Conservation (phyloP, 257 asterid genomes). For the Rhazya stricta region DNA sequence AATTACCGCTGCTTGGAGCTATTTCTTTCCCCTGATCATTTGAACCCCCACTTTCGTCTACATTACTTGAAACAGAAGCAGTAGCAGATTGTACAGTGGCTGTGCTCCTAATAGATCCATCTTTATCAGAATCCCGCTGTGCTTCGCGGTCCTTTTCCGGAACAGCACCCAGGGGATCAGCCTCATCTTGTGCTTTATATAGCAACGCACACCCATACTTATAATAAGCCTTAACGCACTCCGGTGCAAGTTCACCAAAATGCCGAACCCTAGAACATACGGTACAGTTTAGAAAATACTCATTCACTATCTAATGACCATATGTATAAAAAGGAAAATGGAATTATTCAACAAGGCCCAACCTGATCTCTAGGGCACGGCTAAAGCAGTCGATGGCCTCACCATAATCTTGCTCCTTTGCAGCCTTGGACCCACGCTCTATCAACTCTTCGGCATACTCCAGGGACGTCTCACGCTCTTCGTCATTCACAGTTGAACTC, state of each 20-base stretch:
- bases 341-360: not conserved
- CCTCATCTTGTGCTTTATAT: constrained; percentile 80
- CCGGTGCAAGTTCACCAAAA: constrained; percentile 89
- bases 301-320: not conserved
- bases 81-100: constrained; percentile 56
- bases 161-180: constrained; percentile 81
- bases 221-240: constrained; percentile 75
- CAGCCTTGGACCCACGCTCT: constrained; percentile 59
- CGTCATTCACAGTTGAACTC: constrained; percentile 36
- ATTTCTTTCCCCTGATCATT: constrained; percentile 33
- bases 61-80: constrained; percentile 42
- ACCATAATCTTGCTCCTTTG: constrained; percentile 54
- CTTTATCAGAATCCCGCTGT: constrained; percentile 49
- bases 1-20: constrained; percentile 34
- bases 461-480: constrained; percentile 46
- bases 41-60: constrained; percentile 40
- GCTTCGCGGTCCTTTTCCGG: constrained; percentile 61
- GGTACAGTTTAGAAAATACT: not conserved
- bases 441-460: constrained; percentile 60
- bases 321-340: not conserved
- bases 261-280: constrained; percentile 54
- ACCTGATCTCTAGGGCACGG: constrained; percentile 97
- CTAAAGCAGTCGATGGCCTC: constrained; percentile 88
- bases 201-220: constrained; percentile 68
- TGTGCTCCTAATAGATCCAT: constrained; percentile 43